Evolutionary conservation across 2,329 filamentous ascomycete species (phyloP).

Genomic region (Pseudogymnoascus sp.): DNA sequence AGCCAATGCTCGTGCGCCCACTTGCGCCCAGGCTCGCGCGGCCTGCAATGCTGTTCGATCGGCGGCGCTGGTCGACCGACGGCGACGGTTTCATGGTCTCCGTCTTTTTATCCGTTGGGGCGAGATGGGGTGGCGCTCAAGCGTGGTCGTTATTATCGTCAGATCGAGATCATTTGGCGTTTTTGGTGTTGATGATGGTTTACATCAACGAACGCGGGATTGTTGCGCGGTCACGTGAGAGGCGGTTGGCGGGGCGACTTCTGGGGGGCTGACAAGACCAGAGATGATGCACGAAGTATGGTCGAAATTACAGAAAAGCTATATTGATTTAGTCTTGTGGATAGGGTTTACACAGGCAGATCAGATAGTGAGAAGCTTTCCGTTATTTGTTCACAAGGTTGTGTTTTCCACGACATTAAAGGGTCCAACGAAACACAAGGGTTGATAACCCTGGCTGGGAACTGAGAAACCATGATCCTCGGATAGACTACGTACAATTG

Average conservation of each 20-base stretch:
- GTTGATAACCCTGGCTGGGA: background rate
- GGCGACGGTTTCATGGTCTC: background rate
- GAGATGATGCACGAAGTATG: background rate
- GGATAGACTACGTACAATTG: background rate
- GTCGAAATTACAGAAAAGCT: background rate
- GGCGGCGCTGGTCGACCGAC: background rate
- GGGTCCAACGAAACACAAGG: background rate
- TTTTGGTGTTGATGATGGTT: constrained; percentile 9
- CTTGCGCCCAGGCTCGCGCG: constrained; percentile 1
- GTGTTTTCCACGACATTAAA: background rate
- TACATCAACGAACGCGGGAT: constrained; percentile 9
- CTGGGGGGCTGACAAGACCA: background rate
- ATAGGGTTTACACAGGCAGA: background rate
- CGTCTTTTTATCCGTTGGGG: background rate
- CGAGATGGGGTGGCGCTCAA: background rate
- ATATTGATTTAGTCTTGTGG: background rate
- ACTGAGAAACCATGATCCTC: background rate
- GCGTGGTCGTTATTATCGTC: background rate
- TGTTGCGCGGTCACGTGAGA: background rate
- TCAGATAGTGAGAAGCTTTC: background rate
- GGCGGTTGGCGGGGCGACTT: constrained; percentile 7
- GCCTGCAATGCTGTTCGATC: background rate
- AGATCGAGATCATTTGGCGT: background rate
- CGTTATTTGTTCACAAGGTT: background rate
- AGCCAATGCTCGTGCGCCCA: background rate